Conservation (phyloP, 768 basidiomycete species). For the Xerocomus spinulosus region DNA sequence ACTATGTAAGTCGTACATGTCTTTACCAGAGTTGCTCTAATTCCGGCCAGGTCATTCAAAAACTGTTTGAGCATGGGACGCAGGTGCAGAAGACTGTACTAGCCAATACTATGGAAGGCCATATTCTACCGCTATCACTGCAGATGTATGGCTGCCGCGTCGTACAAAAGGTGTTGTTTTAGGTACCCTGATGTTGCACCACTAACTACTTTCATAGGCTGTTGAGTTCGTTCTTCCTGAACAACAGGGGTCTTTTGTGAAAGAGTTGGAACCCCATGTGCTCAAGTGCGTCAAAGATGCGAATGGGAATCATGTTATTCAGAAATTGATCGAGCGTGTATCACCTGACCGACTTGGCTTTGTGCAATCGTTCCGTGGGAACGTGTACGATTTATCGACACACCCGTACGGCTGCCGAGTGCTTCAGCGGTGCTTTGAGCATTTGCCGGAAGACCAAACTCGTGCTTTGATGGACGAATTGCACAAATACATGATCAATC, state of each 20-base stretch:
- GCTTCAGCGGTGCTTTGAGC: constrained; percentile 87
- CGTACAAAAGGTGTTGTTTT: constrained; percentile 70
- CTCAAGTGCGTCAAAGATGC: constrained; percentile 84
- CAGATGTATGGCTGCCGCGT: constrained; percentile 98
- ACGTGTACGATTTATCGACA: constrained; percentile 75
- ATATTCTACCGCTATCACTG: constrained; percentile 69
- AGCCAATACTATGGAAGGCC: constrained; percentile 69
- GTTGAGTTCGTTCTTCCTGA: constrained; percentile 77
- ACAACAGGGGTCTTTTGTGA: constrained; percentile 71
- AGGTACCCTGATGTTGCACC: not conserved
- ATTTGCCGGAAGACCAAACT: constrained; percentile 64
- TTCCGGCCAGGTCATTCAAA: constrained; percentile 75
- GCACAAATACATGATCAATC: constrained; percentile 57
- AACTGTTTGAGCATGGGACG: constrained; percentile 85
- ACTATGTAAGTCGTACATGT: constrained; percentile 62
- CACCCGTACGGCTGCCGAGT: constrained; percentile 96
- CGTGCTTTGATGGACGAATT: constrained; percentile 79
- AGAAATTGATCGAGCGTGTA: constrained; percentile 83
- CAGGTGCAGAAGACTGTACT: constrained; percentile 67
- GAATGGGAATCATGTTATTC: constrained; percentile 94
- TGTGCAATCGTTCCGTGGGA: constrained; percentile 68
- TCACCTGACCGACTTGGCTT: constrained; percentile 73
- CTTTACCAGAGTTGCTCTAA: constrained; percentile 5
- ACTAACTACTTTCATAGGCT: constrained; percentile 47
- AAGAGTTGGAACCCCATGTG: constrained; percentile 74